Base-by-base conservation (phyloP, 75 land plant species). In the Larix kaempferi region DNA sequence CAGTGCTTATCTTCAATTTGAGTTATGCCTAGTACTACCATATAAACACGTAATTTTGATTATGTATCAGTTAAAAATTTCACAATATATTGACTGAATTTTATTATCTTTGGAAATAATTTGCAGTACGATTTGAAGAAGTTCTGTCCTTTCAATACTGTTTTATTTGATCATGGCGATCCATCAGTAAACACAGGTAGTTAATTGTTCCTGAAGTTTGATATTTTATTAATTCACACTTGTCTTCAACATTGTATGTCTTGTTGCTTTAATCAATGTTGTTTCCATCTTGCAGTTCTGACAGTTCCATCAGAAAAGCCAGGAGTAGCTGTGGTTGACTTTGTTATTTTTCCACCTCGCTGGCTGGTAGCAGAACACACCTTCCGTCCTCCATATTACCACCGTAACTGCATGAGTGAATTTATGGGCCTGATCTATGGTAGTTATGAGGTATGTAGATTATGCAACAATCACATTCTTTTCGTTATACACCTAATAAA, bases 361-460 rank as follows among this genome's bases (percentile, higher is more conserved):
- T 96, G 99, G 99, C 77, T 90, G 73, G 93, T 93, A 44, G 95
- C 99, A 76, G 99, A 96, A 66, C 92, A 96, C 76, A 96, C 99
- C 35, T 96, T 96, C 69, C 91, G 99, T 16, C 99, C 99, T 69
- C 99, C 99, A 57, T 96, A 96, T 85, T 96, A 91, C 73, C 99
- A 96, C 77, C 90, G 99, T 21, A 96, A 96, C 63, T 96, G 99
- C 59, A 96, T 96, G 99, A 96, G 93, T 82, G 99, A 96, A 77
- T 96, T 91, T 74, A 96, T 96, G 99, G 99, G 99, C 15, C 88
- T 96, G 37, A 91, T 96, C 35, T 81, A 89, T 82, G 99, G 99
- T 54, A 84, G 60, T 58, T 96, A 96, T 82, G 99, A 96, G 95
- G 99, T 96, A 87, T 12, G 74, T 14, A 13, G 14, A 19, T 29